phyloP scores from a whole-genome alignment of 768 basidiomycete species.

The Clitopilus passeckerianus region DNA sequence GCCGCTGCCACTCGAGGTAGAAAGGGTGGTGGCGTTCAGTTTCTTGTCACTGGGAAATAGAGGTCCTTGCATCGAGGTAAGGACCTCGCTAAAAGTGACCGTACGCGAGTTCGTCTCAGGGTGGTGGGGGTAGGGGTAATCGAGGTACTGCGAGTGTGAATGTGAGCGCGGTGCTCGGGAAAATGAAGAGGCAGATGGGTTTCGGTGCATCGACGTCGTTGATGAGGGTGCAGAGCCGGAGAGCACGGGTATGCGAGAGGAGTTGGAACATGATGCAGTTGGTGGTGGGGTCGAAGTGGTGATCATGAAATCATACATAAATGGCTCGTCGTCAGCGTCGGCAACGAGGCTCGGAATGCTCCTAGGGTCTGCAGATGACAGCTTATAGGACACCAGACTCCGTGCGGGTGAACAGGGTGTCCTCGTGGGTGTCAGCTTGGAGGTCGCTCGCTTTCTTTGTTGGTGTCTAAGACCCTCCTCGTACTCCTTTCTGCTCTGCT shows the following conservation, averaged over 20 bases:
- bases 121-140: constrained; percentile 12
- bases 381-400: constrained; percentile 14
- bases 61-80: constrained; percentile 52
- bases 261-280: background rate
- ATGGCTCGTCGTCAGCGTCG: constrained; percentile 12
- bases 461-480: constrained; percentile 9
- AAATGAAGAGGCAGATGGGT: constrained; percentile 1
- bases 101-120: constrained; percentile 30
- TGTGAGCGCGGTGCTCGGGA: constrained; percentile 21
- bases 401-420: constrained; percentile 5
- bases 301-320: constrained; percentile 24
- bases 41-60: constrained; percentile 42
- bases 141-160: constrained; percentile 11
- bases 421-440: constrained; percentile 18
- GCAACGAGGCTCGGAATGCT: background rate
- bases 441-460: constrained; percentile 15
- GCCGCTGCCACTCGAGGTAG: constrained; percentile 1
- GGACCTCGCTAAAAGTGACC: constrained; percentile 53
- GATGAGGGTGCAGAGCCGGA: constrained; percentile 3
- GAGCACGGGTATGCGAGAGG: background rate
- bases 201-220: constrained; percentile 3
- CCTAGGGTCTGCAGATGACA: constrained; percentile 1
- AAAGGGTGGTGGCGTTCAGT: constrained; percentile 15
- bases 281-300: constrained; percentile 7
- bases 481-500: constrained; percentile 19